Base-by-base conservation (phyloP, 441 rosid species). In the Raphanus hybrid region DNA sequence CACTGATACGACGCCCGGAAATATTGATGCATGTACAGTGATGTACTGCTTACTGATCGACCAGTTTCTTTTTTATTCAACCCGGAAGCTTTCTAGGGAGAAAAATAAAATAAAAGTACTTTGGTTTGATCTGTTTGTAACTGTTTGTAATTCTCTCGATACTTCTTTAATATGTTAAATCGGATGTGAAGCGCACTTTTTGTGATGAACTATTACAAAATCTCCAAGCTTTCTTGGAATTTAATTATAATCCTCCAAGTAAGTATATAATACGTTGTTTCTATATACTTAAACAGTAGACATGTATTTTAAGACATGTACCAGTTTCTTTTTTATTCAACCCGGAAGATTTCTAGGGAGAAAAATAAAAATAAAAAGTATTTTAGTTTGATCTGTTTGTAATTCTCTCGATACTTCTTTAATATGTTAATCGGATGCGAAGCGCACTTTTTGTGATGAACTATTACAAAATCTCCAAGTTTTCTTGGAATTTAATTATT, bases 111-210 rank as follows among this genome's bases (percentile, higher is more conserved):
- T 23, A 23, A 23, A 23, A 3, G 55, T 68, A 62, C 23, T 69
- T 76, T 76, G 74, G 60, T 60, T 75, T 48, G 74, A 43, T 68
- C 63, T 75, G 27, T 60, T 34, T 70, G 52, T 70, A 67, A 43
- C 23, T 20, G 23, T 20, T 20, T 23, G 26, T 23, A 23, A 23
- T 74, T 41, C 18, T 11, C 6, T 16, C 16, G 29, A 26, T 8
- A 14, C 27, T 41, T 65, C 3, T 20, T 16, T 6, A 20, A 11
- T 43, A 8, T 43, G 6, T 29, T 65, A 23, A 65, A 65, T 65
- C 54, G 34, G 10, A 5, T 35, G 52, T 9, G 68, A 64, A 41
- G 27, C 35, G 6, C 45, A 11, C 6, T 41, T 65, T 39, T 18
- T 8, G 18, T 14, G 14, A 61, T n/a, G 11, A 34, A 34, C 45